Evolutionary conservation across 768 basidiomycete species (phyloP).

Genomic region (Suillus tomentosus): DNA sequence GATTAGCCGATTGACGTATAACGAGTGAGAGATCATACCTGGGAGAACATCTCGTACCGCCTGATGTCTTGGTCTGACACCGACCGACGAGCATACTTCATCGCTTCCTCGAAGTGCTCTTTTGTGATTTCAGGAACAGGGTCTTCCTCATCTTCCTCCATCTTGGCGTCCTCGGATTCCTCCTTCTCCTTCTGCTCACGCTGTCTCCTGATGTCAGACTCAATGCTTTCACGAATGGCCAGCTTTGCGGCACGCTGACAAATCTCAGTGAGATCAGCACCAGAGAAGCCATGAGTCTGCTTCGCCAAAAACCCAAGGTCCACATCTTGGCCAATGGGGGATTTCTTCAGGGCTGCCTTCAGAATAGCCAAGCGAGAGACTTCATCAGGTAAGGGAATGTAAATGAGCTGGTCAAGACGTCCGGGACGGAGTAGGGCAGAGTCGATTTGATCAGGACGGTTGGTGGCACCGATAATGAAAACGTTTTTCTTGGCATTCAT

Average conservation of each 20-base stretch:
- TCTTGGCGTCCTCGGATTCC: conserved; percentile 71
- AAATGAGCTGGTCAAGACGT: conserved; percentile 98
- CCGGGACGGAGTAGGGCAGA: conserved; percentile 92
- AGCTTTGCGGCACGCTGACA: conserved; percentile 97
- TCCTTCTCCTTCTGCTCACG: conserved; percentile 83
- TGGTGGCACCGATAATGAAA: conserved; percentile 97
- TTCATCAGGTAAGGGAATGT: conserved; percentile 98
- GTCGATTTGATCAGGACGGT: conserved; percentile 96
- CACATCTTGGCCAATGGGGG: conserved; percentile 81
- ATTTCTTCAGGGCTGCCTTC: conserved; percentile 88
- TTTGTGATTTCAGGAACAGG: conserved; percentile 87
- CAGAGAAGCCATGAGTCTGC: conserved; percentile 96
- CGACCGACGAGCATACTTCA: conserved; percentile 95
- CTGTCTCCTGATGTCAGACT: conserved; percentile 79
- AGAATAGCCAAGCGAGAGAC: conserved; percentile 89
- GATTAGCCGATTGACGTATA: conserved; percentile 12
- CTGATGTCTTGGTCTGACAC: conserved; percentile 97
- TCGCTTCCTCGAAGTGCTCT: conserved; percentile 98
- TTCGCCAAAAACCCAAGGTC: conserved; percentile 86
- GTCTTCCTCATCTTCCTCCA: conserved; percentile 76
- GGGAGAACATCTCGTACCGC: conserved; percentile 97
- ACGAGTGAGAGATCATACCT: conserved; percentile 47
- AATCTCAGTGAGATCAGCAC: conserved; percentile 99
- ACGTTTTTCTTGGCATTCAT: conserved; percentile 99
- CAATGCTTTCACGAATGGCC: conserved; percentile 94